phyloP scores from a whole-genome alignment of 2,329 filamentous ascomycete species.

The Pezicula rhizophila region DNA sequence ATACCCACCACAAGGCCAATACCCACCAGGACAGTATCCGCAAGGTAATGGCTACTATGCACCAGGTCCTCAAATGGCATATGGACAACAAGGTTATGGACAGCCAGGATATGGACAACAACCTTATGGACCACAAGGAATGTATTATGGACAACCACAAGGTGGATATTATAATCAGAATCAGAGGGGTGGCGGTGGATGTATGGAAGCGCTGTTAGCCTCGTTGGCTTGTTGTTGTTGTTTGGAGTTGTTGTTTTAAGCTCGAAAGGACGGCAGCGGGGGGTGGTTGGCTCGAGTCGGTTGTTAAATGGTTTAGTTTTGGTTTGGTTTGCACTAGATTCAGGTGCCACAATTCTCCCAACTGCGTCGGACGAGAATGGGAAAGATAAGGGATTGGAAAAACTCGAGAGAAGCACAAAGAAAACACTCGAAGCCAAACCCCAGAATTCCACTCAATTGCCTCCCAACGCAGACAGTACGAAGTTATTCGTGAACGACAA shows the following conservation, averaged over 20 bases:
- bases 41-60: constrained; percentile 16
- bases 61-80: constrained; percentile 19
- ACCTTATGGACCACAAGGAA: constrained; percentile 9
- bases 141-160: constrained; percentile 6
- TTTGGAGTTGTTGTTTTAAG: constrained; percentile 42
- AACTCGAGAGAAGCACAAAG: no score
- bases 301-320: no score
- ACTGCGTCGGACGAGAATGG: no score
- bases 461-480: no score
- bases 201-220: constrained; percentile 36
- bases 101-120: constrained; percentile 2
- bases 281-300: no score
- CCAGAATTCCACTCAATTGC: no score
- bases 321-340: no score
- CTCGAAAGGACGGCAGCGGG: no score
- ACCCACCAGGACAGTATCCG: constrained; percentile 4
- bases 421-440: no score
- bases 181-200: constrained; percentile 29
- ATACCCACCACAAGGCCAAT: constrained; percentile 6
- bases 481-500: no score
- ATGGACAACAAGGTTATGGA: constrained; percentile 7
- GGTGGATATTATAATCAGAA: constrained; percentile 25
- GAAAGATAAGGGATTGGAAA: no score
- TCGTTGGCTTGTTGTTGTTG: constrained; percentile 45
- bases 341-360: no score